Conservation (phyloP, 495 filamentous ascomycete species). For the Haplographium delicatum region DNA sequence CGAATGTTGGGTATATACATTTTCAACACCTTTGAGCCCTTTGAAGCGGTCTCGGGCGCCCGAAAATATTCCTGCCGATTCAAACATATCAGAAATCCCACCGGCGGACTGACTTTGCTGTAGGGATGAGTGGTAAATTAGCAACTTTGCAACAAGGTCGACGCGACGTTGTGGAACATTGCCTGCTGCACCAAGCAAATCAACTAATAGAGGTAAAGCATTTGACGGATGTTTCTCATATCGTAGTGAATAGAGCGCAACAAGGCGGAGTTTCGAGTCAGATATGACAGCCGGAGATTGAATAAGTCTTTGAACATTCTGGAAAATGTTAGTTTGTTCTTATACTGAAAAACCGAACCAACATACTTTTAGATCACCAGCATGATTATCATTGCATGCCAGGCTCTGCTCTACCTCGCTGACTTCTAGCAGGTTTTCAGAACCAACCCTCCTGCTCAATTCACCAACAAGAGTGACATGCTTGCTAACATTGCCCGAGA, state of each 20-base stretch:
- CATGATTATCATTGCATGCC: constrained; percentile 93
- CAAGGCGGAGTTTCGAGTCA: constrained; percentile 78
- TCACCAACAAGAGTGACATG: constrained; percentile 95
- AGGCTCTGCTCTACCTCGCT: constrained; percentile 96
- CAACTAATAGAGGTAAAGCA: constrained; percentile 72
- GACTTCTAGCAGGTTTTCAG: constrained; percentile 81
- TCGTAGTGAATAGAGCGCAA: constrained; percentile 87
- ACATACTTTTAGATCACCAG: constrained; percentile 72
- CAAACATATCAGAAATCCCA: constrained; percentile 85
- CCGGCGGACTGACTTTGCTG: constrained; percentile 64
- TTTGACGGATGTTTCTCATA: constrained; percentile 83
- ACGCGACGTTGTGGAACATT: constrained; percentile 67
- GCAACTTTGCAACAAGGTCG: constrained; percentile 68
- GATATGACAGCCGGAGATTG: constrained; percentile 65
- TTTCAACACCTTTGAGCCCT: constrained; percentile 93
- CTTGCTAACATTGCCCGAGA: constrained; percentile 97
- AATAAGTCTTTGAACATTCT: constrained; percentile 84
- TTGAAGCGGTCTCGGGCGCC: constrained; percentile 86
- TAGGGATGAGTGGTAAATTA: constrained; percentile 77
- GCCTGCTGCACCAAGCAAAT: constrained; percentile 74
- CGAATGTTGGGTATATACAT: constrained; percentile 97
- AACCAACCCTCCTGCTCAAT: constrained; percentile 77
- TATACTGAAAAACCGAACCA: too few relatives aligned
- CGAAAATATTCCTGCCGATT: constrained; percentile 85
- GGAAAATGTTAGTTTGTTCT: constrained; percentile 18